These are phyloP conservation scores for Trichophyton mentagrophytes DNA, from an alignment of 2,329 filamentous ascomycete genomes.

Conservation along the genomic window DNA sequence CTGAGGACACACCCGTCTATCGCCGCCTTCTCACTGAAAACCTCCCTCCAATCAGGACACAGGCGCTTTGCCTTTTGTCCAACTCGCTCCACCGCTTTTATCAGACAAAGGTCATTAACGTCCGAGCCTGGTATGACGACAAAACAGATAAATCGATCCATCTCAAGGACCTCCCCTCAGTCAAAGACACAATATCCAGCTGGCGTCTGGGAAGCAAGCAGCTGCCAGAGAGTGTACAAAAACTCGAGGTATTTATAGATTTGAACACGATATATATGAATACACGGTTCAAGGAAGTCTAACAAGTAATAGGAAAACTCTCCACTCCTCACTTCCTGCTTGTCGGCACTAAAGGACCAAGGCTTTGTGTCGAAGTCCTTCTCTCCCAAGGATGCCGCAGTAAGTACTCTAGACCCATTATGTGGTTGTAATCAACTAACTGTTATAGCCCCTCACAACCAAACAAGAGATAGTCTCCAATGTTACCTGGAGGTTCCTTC, in stretches of 20 bases:
- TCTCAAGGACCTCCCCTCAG: conserved; percentile 43
- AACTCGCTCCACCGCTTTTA: conserved; percentile 73
- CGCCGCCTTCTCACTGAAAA: conserved; percentile 62
- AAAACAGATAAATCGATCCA: conserved; percentile 54
- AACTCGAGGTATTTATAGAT: conserved; percentile 15
- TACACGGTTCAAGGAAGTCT: not conserved
- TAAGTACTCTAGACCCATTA: conserved; percentile 13
- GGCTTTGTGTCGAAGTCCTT: conserved; percentile 60
- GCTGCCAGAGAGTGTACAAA: conserved; percentile 32
- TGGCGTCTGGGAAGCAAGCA: conserved; percentile 60
- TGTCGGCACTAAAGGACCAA: conserved; percentile 55
- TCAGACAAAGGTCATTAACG: conserved; percentile 61
- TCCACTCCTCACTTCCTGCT: conserved; percentile 26
- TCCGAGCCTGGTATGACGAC: conserved; percentile 70
- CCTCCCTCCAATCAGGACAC: conserved; percentile 60
- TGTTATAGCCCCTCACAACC: conserved; percentile 39
- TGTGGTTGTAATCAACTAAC: conserved; percentile 8
- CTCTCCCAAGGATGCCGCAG: conserved; percentile 39
- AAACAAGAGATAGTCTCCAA: conserved; percentile 62
- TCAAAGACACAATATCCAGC: conserved; percentile 41
- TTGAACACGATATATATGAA: not conserved
- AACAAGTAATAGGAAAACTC: conserved; percentile 8
- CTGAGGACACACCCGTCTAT: conserved; percentile 67
- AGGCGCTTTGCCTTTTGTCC: conserved; percentile 64
- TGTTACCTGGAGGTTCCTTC: conserved; percentile 75